phyloP scores from a whole-genome alignment of 2,329 filamentous ascomycete genomes.

The Trichoderma polysporum region DNA sequence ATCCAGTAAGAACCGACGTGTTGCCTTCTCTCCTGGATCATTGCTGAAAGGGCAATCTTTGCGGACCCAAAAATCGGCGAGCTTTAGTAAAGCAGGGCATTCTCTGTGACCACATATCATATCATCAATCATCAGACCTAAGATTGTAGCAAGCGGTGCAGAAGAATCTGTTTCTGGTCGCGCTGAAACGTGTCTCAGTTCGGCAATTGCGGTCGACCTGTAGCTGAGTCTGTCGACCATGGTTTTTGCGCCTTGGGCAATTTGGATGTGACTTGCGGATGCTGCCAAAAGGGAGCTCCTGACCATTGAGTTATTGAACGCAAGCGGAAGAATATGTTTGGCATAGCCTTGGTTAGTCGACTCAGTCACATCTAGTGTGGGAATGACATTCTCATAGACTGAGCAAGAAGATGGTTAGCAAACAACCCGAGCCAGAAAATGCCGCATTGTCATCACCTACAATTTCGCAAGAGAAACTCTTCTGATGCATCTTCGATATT shows the following conservation, averaged over 20 bases:
- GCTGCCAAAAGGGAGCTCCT: conserved; percentile 3
- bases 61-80: conserved; percentile 4
- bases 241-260: neutral
- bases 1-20: neutral
- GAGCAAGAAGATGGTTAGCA: neutral
- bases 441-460: neutral
- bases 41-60: neutral
- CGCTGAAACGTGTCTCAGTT: neutral
- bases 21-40: neutral
- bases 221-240: conserved; percentile 9
- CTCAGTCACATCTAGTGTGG: conserved; percentile 8
- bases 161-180: conserved; percentile 5
- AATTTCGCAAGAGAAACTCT: neutral
- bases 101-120: conserved; percentile 13
- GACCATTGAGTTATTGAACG: neutral
- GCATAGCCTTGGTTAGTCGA: neutral
- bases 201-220: neutral
- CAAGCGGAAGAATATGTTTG: conserved; percentile 1
- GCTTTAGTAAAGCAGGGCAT: neutral
- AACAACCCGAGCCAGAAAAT: neutral
- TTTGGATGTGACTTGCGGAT: conserved; percentile 7
- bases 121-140: conserved; percentile 3
- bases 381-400: conserved; percentile 9
- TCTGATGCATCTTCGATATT: conserved; percentile 11
- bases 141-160: neutral